Base-by-base conservation (phyloP, 2,329 filamentous ascomycete species). In the Stylonectria norvegica region DNA sequence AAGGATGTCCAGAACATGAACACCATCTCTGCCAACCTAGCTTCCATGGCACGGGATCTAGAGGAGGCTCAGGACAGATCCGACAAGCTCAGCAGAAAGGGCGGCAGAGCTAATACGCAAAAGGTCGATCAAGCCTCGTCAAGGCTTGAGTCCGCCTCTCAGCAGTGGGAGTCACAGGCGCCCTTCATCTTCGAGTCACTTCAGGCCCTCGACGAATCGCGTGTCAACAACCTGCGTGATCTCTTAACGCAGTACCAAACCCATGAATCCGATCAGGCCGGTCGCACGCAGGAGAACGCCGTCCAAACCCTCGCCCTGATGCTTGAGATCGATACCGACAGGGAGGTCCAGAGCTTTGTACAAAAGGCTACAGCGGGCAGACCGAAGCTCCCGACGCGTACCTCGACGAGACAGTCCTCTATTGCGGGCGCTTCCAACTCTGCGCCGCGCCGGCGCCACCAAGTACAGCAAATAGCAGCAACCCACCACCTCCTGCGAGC, bases 131-230 rank as follows among this genome's bases (percentile, higher is more conserved):
- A 76, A 47, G 89, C 89, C 10, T 75, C 79, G 9, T 72, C 79
- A 14, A 83, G 82, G 49, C 78, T 94, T 30, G 86, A 95, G 49
- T 81, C 81, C 45, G 85, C 89, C n/a, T 79, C 75, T 31, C 78
- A 84, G 50, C 86, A 95, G 61, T 98, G 93, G 93, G 84, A 95
- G 40, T 89, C 89, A 1, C 89, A 95, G 63, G 89, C 93, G 11
- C 93, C 93, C 1, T 97, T 88, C 65, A 85, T 96, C 45, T 96
- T 95, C 59, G 93, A 98, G 66, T 86, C 84, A 45, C 78, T 98
- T 18, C 93, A 98, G 63, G 85, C 87, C 5, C 72, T 94, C 20
- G 93, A 98, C 60, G 93, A 98, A 69, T 83, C 79, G 54, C 81
- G 93, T 40, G 72, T 94, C 52, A 95, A 96, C 63, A 85, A 94